phyloP scores from a whole-genome alignment of 805 yeast genomes.

The Yarrowia sp. region DNA sequence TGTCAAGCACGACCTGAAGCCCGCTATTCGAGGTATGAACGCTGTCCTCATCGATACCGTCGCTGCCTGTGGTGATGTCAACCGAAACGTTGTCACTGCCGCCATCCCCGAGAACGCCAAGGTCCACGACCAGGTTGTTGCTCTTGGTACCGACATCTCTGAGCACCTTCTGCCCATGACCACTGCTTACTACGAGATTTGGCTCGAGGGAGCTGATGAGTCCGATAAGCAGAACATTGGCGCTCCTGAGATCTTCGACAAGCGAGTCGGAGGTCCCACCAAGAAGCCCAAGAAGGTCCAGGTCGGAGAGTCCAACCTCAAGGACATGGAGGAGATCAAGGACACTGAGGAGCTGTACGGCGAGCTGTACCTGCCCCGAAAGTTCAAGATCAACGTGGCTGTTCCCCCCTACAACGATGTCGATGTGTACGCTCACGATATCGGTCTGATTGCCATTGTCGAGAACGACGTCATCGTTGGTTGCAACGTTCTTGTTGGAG shows the following conservation, averaged over 20 bases:
- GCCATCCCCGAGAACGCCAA: slow-evolving; percentile 86
- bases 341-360: slow-evolving; percentile 71
- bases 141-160: slow-evolving; percentile 62
- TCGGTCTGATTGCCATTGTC: slow-evolving; percentile 86
- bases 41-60: slow-evolving; percentile 86
- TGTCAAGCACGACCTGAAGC: slow-evolving; percentile 82
- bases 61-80: slow-evolving; percentile 98
- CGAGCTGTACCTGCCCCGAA: slow-evolving; percentile 85
- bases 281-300: slow-evolving; percentile 64
- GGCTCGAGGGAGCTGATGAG: slow-evolving; percentile 85
- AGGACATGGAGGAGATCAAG: slow-evolving; percentile 59
- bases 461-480: slow-evolving; percentile 65
- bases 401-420: slow-evolving; percentile 97
- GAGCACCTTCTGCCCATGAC: slow-evolving; percentile 85
- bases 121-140: slow-evolving; percentile 72
- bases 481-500: slow-evolving; percentile 88
- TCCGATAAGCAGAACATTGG: slow-evolving; percentile 54
- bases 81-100: slow-evolving; percentile 89
- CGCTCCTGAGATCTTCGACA: slow-evolving; percentile 63
- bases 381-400: slow-evolving; percentile 90
- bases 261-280: slow-evolving; percentile 70
- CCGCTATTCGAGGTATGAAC: slow-evolving; percentile 91
- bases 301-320: slow-evolving; percentile 83
- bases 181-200: slow-evolving; percentile 94
- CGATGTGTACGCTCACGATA: slow-evolving; percentile 93